A percentile compares a stretch with the other conserved stretches of the same genome.
Evolutionary conservation across 257 asterid genomes (phyloP).

Genomic region (Solanum rostratum): DNA sequence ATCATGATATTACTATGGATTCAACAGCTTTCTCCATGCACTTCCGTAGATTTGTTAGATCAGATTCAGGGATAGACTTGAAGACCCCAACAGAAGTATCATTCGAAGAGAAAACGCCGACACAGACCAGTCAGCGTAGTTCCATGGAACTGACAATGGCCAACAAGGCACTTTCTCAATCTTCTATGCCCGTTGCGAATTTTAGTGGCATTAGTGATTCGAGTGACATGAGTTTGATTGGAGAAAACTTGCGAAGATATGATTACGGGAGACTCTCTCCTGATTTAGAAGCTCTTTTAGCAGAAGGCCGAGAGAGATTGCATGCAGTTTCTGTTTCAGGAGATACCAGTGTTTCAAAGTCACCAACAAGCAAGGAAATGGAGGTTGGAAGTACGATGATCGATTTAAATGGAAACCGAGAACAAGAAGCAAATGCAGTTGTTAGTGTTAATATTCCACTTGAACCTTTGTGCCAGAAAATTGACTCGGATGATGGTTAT

Average conservation of each 20-base stretch:
- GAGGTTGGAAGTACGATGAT: conserved; percentile 18
- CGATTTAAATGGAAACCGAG: conserved; percentile 8
- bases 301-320: conserved; percentile 33
- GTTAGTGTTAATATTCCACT: conserved; percentile 8
- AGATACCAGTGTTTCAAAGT: conserved; percentile 18
- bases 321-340: conserved; percentile 24
- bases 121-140: conserved; percentile 34
- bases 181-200: conserved; percentile 26
- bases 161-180: conserved; percentile 20
- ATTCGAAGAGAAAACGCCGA: conserved; percentile 70
- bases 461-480: conserved; percentile 18
- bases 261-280: conserved; percentile 67
- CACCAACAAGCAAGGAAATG: conserved; percentile 20
- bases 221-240: conserved; percentile 86
- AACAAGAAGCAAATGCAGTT: conserved; percentile 9
- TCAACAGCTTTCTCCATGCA: conserved; percentile 97
- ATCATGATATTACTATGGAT: conserved; percentile 90
- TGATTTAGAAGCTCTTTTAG: conserved; percentile 54
- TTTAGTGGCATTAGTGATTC: conserved; percentile 38
- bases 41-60: conserved; percentile 73
- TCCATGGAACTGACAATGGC: conserved; percentile 49
- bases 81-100: conserved; percentile 61
- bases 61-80: conserved; percentile 68
- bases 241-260: conserved; percentile 46
- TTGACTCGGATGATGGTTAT: conserved; percentile 23